phyloP scores from a whole-genome alignment of 495 filamentous ascomycete genomes.

The Penicillium crystallinum region DNA sequence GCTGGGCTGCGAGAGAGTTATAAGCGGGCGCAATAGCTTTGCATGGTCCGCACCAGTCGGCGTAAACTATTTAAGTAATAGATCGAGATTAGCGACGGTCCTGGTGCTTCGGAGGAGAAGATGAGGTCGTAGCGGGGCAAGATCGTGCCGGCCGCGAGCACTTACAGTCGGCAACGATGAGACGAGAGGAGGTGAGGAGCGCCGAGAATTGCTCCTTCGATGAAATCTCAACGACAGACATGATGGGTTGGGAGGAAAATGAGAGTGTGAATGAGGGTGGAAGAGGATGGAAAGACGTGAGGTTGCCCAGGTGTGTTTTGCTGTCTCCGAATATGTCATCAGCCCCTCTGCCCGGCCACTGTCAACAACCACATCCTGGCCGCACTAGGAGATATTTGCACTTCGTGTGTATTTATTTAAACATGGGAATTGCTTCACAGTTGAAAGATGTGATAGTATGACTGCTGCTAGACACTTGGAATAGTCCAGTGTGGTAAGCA shows the following conservation, averaged over 20 bases:
- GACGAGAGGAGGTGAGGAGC: slow-evolving; percentile 58
- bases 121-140: slow-evolving; percentile 2
- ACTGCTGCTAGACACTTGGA: no score
- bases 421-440: no score
- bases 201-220: slow-evolving; percentile 66
- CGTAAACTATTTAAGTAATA: slow-evolving; percentile 60
- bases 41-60: slow-evolving; percentile 83
- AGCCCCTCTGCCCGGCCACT: slow-evolving; percentile 12
- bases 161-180: slow-evolving; percentile 87
- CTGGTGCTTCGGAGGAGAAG: slow-evolving; percentile 1
- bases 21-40: slow-evolving; percentile 80
- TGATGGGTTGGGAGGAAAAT: slow-evolving; percentile 14
- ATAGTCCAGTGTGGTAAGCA: not conserved
- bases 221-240: slow-evolving; percentile 60
- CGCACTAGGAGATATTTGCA: not conserved
- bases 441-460: no score
- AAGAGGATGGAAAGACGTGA: not conserved
- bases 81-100: slow-evolving; percentile 4
- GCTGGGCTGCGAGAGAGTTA: slow-evolving; percentile 65
- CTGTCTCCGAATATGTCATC: slow-evolving; percentile 34
- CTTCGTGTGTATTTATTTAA: not conserved
- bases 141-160: slow-evolving; percentile 14
- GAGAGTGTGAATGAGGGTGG: slow-evolving; percentile 6
- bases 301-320: slow-evolving; percentile 22
- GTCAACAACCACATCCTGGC: not conserved